Conservation (phyloP, 495 filamentous ascomycete species). For the Daldinia grandis region DNA sequence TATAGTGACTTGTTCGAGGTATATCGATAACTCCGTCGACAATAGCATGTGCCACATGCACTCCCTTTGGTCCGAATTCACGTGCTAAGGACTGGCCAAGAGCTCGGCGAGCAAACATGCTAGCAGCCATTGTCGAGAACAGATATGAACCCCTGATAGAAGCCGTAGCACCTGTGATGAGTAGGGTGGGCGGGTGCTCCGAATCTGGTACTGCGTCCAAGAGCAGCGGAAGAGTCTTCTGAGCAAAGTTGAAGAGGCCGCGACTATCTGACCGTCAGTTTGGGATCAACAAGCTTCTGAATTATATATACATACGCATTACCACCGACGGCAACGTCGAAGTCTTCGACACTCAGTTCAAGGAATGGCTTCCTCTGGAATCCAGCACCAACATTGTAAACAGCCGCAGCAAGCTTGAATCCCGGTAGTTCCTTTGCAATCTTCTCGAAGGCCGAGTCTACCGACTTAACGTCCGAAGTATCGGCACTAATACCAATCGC, state of each 20-base stretch:
- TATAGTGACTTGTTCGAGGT: slow-evolving; percentile 69
- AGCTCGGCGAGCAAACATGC: slow-evolving; percentile 84
- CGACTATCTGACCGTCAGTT: slow-evolving; percentile 52
- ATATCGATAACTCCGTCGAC: slow-evolving; percentile 92
- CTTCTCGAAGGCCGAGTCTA: slow-evolving; percentile 71
- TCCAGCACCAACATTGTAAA: slow-evolving; percentile 81
- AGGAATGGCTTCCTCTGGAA: slow-evolving; percentile 83
- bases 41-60: slow-evolving; percentile 87
- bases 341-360: slow-evolving; percentile 73
- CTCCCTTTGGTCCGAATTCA: slow-evolving; percentile 88
- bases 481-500: slow-evolving; percentile 83
- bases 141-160: slow-evolving; percentile 76
- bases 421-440: slow-evolving; percentile 66
- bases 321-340: slow-evolving; percentile 61
- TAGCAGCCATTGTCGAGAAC: slow-evolving; percentile 76
- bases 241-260: slow-evolving; percentile 82
- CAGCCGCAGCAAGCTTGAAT: slow-evolving; percentile 72
- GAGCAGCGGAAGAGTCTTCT: slow-evolving; percentile 75
- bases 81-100: slow-evolving; percentile 79
- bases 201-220: slow-evolving; percentile 61
- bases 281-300: neutral
- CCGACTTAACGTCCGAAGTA: slow-evolving; percentile 67
- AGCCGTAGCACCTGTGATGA: slow-evolving; percentile 90
- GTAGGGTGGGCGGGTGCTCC: slow-evolving; percentile 75
- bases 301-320: slow-evolving; percentile 64